Conservation (phyloP, 148 eudicot species). For the Nyssa sinensis region DNA sequence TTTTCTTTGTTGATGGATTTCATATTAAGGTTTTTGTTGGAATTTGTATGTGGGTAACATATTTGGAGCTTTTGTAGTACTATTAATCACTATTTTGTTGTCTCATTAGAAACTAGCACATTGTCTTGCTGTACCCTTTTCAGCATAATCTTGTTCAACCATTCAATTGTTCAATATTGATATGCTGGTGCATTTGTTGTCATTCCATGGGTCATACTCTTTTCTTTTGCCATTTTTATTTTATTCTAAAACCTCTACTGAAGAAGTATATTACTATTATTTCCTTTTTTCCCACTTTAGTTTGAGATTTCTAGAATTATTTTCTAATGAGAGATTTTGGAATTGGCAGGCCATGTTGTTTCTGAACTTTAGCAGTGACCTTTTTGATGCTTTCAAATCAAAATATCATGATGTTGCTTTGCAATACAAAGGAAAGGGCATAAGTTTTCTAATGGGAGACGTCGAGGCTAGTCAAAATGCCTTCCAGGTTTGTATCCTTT, state of each 20-base stretch:
- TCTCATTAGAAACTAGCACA: too few species aligned
- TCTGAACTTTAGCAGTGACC: constrained; percentile 62
- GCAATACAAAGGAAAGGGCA: constrained; percentile 70
- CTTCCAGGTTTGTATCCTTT: constrained; percentile 61
- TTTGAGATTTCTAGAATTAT: neutral
- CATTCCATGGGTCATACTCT: neutral
- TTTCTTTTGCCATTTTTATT: neutral
- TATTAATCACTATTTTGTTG: too few species aligned
- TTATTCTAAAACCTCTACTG: too few species aligned
- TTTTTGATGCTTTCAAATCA: constrained; percentile 58
- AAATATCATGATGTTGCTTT: constrained; percentile 70
- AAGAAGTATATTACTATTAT: too few species aligned
- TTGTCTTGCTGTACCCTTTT: too few species aligned
- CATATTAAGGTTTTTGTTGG: too few species aligned
- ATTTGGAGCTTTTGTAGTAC: too few species aligned
- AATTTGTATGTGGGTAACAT: too few species aligned
- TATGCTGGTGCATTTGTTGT: neutral
- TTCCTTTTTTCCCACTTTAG: neutral
- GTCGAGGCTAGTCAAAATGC: constrained; percentile 82
- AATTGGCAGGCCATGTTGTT: constrained; percentile 81
- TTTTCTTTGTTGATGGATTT: too few species aligned
- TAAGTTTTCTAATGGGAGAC: constrained; percentile 82
- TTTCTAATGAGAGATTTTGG: constrained; percentile 3
- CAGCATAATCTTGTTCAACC: too few species aligned
- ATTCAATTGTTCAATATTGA: neutral